Evolutionary conservation across 2,329 filamentous ascomycete genomes (phyloP).

Genomic region (Colletotrichum acutatum): DNA sequence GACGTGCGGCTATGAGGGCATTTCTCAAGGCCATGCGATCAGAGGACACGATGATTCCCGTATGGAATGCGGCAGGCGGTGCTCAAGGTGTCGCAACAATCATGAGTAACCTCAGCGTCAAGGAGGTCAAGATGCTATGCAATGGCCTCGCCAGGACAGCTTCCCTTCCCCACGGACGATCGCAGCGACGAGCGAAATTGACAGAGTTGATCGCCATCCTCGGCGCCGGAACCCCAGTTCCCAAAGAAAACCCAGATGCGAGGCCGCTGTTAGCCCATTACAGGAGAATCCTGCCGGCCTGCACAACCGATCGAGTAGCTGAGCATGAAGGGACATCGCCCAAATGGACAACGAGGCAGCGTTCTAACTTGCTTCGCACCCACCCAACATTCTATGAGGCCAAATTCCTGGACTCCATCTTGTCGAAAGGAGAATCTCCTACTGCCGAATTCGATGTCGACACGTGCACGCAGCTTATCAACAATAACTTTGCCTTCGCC

Average conservation of each 20-base stretch:
- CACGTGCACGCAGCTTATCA: neutral
- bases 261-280: conserved; percentile 4
- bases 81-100: neutral
- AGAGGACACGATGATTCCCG: neutral
- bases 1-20: neutral
- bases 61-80: conserved; percentile 7
- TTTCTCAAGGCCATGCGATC: conserved; percentile 14
- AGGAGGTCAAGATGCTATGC: conserved; percentile 11
- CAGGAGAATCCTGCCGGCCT: conserved; percentile 5
- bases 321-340: neutral
- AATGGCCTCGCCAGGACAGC: conserved; percentile 7
- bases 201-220: conserved; percentile 5
- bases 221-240: neutral
- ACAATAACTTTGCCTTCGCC: conserved; percentile 3
- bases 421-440: neutral
- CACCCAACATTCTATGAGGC: conserved; percentile 7
- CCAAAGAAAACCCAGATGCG: neutral
- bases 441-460: neutral
- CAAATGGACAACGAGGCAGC: conserved; percentile 3
- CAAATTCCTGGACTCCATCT: neutral
- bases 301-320: conserved; percentile 3
- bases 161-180: neutral
- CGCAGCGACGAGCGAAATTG: neutral
- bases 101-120: conserved; percentile 11
- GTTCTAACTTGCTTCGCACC: neutral